Conservation (phyloP, 495 filamentous ascomycete species). For the Penicillium nucicola region DNA sequence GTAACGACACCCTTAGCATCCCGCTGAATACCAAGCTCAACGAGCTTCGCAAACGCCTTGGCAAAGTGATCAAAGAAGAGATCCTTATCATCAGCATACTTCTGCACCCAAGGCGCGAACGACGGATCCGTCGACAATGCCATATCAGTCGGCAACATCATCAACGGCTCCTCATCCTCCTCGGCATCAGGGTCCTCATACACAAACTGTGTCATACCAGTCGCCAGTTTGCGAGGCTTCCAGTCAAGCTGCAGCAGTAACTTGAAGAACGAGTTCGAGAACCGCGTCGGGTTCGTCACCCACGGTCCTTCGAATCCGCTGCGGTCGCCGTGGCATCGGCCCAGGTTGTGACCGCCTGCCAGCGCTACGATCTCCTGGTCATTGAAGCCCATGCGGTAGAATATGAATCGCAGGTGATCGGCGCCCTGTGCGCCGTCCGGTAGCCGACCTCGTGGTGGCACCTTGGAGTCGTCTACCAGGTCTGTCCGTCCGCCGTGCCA, state of each 20-base stretch:
- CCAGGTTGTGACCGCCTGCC: conserved; percentile 58
- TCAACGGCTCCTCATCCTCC: conserved; percentile 46
- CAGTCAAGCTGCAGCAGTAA: conserved; percentile 53
- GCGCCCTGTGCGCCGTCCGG: conserved; percentile 58
- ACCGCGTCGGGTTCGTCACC: conserved; percentile 63
- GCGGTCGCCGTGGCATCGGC: conserved; percentile 58
- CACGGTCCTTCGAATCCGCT: conserved; percentile 60
- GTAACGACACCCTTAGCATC: conserved; percentile 47
- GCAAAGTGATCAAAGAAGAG: conserved; percentile 60
- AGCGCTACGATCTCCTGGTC: conserved; percentile 63
- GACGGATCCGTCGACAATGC: conserved; percentile 35
- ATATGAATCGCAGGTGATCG: conserved; percentile 56
- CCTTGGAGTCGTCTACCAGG: conserved; percentile 52
- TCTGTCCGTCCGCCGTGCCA: conserved; percentile 59
- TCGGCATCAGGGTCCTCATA: conserved; percentile 57
- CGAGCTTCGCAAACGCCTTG: conserved; percentile 58
- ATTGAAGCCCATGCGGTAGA: conserved; percentile 63
- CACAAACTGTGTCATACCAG: conserved; percentile 56
- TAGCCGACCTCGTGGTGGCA: conserved; percentile 54
- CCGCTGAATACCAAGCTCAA: conserved; percentile 57
- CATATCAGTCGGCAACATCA: conserved; percentile 54
- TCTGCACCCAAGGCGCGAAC: conserved; percentile 51
- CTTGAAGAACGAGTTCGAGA: conserved; percentile 62
- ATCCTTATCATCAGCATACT: conserved; percentile 59
- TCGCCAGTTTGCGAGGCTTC: conserved; percentile 49